Percentiles rank a stretch among this genome's conserved stretches.
Conservation (phyloP, 2,329 filamentous ascomycete genomes). For the Penicillium sp. region DNA sequence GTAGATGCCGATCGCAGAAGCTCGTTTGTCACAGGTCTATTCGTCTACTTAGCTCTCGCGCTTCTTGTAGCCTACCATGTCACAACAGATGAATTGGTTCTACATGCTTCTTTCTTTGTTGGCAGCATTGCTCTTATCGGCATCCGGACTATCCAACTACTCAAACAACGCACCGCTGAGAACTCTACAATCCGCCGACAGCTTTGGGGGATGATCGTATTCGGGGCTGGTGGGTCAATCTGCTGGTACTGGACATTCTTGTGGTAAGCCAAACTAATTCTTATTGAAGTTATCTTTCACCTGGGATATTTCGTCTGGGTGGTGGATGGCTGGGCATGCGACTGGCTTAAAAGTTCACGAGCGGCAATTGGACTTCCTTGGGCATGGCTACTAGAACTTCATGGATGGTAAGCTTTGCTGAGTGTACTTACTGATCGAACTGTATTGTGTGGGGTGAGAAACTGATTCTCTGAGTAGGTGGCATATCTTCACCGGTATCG, state of each 20-base stretch:
- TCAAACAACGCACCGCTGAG: conserved; percentile 7
- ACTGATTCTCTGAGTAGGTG: conserved; percentile 8
- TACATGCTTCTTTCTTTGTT: conserved; percentile 18
- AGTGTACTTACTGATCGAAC: not conserved
- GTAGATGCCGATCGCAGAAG: conserved; percentile 8
- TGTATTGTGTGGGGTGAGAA: not conserved
- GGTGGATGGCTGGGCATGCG: conserved; percentile 26
- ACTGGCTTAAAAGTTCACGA: conserved; percentile 16
- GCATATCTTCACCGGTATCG: conserved; percentile 25
- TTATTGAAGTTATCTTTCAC: conserved; percentile 18
- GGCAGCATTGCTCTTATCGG: conserved; percentile 14
- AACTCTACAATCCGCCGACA: conserved; percentile 10
- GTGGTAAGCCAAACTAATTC: not conserved
- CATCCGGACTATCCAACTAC: conserved; percentile 13
- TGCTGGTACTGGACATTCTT: not conserved
- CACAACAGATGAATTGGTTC: conserved; percentile 18
- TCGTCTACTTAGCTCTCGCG: conserved; percentile 1
- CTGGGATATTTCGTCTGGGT: conserved; percentile 24
- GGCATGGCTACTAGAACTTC: conserved; percentile 30
- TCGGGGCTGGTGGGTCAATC: conserved; percentile 15
- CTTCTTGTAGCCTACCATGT: conserved; percentile 14
- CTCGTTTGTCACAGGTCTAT: conserved; percentile 3
- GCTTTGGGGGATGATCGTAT: conserved; percentile 21
- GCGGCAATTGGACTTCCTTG: conserved; percentile 23
- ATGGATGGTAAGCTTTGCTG: conserved; percentile 27